Conservation (phyloP, 345 rosid species). For the Schrenkiella parvula region DNA sequence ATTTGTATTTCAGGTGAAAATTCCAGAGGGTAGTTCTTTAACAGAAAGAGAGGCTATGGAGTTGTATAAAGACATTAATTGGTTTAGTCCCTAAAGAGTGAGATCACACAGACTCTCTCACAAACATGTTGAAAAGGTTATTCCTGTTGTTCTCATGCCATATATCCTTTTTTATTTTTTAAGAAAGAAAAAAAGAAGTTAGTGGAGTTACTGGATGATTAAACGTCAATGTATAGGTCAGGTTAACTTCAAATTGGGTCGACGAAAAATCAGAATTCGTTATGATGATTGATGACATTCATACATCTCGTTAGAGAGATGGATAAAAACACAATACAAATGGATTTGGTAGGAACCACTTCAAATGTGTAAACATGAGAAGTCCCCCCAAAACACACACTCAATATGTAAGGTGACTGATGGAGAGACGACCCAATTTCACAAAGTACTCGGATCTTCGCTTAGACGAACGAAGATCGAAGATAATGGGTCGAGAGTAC, state of each 20-base stretch:
- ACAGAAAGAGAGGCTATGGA: constrained; percentile 16
- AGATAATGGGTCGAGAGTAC: no score
- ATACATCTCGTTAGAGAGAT: background rate
- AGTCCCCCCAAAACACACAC: no score
- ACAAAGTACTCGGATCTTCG: no score
- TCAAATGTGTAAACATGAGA: no score
- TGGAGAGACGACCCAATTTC: no score
- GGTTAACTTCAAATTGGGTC: background rate
- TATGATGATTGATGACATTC: background rate
- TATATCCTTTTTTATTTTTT: background rate
- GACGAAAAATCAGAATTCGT: background rate
- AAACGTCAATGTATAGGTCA: background rate
- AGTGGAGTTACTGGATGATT: background rate
- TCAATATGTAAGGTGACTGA: no score
- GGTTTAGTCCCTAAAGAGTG: constrained; percentile 21
- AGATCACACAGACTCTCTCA: constrained; percentile 16
- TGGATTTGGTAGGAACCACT: no score
- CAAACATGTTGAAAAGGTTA: constrained; percentile 14
- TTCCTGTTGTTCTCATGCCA: constrained; percentile 6
- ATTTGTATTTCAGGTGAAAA: constrained; percentile 25
- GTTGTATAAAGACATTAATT: constrained; percentile 19
- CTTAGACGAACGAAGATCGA: no score
- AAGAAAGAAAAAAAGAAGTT: background rate
- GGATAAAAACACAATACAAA: background rate
- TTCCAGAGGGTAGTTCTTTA: background rate